Evolutionary conservation across 2,329 filamentous ascomycete species (phyloP).

Genomic region (Byssothecium circinans): DNA sequence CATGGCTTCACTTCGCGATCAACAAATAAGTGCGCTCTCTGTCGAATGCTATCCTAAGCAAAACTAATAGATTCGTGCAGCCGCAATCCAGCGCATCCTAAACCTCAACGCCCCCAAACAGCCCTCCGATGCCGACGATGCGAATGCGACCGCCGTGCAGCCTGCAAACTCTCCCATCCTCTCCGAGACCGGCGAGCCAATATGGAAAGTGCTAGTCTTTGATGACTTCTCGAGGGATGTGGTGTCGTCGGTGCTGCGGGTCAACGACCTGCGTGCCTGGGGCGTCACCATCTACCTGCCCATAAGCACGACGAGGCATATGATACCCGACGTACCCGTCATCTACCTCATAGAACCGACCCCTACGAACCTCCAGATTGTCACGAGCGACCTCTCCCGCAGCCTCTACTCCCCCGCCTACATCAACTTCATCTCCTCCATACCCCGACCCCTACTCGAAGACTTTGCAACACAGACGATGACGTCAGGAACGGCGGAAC

Average conservation of each 20-base stretch:
- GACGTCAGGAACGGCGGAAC: conserved; percentile 78
- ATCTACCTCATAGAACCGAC: conserved; percentile 96
- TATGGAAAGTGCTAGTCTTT: conserved; percentile 94
- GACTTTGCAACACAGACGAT: conserved; percentile 92
- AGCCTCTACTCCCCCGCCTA: conserved; percentile 89
- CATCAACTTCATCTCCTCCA: conserved; percentile 94
- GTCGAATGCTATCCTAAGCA: background rate
- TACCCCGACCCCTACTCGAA: conserved; percentile 86
- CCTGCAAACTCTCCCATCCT: conserved; percentile 76
- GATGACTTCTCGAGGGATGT: conserved; percentile 91
- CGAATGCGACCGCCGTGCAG: conserved; percentile 56
- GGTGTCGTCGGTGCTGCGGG: conserved; percentile 91
- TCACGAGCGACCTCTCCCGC: conserved; percentile 82
- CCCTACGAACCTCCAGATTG: conserved; percentile 73
- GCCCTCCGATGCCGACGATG: conserved; percentile 62
- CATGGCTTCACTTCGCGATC: conserved; percentile 61
- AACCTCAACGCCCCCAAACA: conserved; percentile 80
- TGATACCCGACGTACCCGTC: conserved; percentile 90
- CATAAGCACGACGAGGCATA: conserved; percentile 77
- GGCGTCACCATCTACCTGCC: conserved; percentile 64
- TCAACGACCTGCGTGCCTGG: conserved; percentile 88
- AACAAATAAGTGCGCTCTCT: conserved; percentile 58
- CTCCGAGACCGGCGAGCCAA: conserved; percentile 83
- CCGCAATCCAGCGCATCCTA: conserved; percentile 90
- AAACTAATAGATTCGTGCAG: conserved; percentile 50